Evolutionary conservation across 2,329 filamentous ascomycete genomes (phyloP), one percentile per base, ranked within the genome.

Genomic region (Ophiostoma novo-ulmi): DNA sequence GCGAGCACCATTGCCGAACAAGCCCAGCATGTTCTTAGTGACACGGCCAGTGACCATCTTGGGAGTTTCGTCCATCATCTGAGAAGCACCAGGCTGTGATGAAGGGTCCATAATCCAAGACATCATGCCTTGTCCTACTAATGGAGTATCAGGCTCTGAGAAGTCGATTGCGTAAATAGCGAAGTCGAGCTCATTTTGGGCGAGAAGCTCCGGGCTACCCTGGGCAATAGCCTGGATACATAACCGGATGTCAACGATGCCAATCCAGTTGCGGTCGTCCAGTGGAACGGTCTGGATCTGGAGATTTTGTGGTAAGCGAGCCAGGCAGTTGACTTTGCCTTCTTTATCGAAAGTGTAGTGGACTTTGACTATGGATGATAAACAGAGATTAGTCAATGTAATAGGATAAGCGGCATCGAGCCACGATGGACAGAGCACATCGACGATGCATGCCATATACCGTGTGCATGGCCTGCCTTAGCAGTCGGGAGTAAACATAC

Each of bases 131-230:
- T 99, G 94, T 31, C 95, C 95, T 35, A 97, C 94, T 70, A 98
- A 85, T 69, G 96, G 95, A 22, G 90, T 92, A 77, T 97, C 94
- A 74, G 92, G 91, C 80, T 99, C 95, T 14, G 95, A 97, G 79
- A 94, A 98, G 80, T 99, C 95, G 82, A 93, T 92, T 39, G 94
- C 93, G 80, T 99, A 99, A 71, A 99, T 89, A n/a, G 93, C 95
- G 81, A 95, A 99, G 81, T 99, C 94, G 79, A 87, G 81, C 81
- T 81, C 90, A 85, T 72, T 90, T 78, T 83, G 90, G 83, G 77
- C 87, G 66, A 93, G 83, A 65, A 99, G 85, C 81, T 99, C 95
- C 52, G 95, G 95, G 78, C 95, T 98, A 81, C 85, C 87, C 71
- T 87, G 82, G 35, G 84, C 82, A 72, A 99, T 90, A 71, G 94